phyloP scores from a whole-genome alignment of 768 basidiomycete genomes.

The Termitomyces sp. region DNA sequence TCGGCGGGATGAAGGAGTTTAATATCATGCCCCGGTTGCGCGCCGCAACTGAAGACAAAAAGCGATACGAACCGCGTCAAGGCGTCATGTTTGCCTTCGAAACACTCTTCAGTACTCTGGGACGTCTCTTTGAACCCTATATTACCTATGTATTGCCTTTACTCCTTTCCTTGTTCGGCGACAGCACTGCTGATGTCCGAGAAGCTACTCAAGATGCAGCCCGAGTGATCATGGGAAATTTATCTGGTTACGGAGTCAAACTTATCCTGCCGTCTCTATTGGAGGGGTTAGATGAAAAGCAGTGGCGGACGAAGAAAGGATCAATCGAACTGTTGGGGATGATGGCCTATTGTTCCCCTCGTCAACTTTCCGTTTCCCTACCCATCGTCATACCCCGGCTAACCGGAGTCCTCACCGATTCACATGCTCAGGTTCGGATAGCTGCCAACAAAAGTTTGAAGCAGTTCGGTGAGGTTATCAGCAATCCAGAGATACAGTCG shows the following conservation, averaged over 20 bases:
- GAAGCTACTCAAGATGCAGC: slow-evolving; percentile 92
- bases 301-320: slow-evolving; percentile 97
- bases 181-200: slow-evolving; percentile 79
- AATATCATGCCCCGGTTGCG: slow-evolving; percentile 69
- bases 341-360: slow-evolving; percentile 98
- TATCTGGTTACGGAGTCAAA: slow-evolving; percentile 95
- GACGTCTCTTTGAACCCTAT: slow-evolving; percentile 92
- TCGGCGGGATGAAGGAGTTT: slow-evolving; percentile 80
- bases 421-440: slow-evolving; percentile 90
- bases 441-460: slow-evolving; percentile 95
- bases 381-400: slow-evolving; percentile 96
- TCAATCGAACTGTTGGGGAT: slow-evolving; percentile 95
- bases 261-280: slow-evolving; percentile 87
- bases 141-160: slow-evolving; percentile 78
- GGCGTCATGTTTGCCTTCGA: slow-evolving; percentile 95
- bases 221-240: slow-evolving; percentile 89
- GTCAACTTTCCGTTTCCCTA: slow-evolving; percentile 88
- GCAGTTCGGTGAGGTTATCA: slow-evolving; percentile 97
- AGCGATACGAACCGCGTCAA: slow-evolving; percentile 79
- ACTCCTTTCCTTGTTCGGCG: slow-evolving; percentile 81
- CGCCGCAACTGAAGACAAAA: slow-evolving; percentile 83
- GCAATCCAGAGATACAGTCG: slow-evolving; percentile 92
- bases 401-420: slow-evolving; percentile 92
- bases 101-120: slow-evolving; percentile 80
- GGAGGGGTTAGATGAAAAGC: slow-evolving; percentile 92